Evolutionary conservation across 768 basidiomycete species (phyloP).

Genomic region (Fomitopsis serialis): DNA sequence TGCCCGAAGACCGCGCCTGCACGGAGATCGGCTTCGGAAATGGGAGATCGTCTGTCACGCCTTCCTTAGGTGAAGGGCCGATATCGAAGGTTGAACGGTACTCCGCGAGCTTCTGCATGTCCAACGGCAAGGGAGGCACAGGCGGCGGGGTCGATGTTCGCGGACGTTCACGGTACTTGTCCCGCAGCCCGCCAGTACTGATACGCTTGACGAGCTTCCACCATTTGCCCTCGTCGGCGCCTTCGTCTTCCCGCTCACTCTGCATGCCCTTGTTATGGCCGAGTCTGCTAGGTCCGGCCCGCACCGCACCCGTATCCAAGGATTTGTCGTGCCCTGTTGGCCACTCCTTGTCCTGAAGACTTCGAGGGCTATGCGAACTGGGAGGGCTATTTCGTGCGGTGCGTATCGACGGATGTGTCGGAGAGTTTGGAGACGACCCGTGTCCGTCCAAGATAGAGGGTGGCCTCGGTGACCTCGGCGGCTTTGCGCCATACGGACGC

Average conservation of each 20-base stretch:
- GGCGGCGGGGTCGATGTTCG: slow-evolving; percentile 38
- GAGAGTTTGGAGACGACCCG: background rate
- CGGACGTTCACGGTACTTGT: slow-evolving; percentile 35
- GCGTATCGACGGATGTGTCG: background rate
- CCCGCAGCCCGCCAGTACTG: slow-evolving; percentile 57
- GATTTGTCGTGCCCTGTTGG: background rate
- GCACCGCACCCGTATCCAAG: slow-evolving; percentile 8
- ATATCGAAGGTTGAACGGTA: slow-evolving; percentile 21
- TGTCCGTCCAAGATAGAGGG: no score
- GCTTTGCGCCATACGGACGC: background rate
- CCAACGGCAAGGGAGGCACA: slow-evolving; percentile 54
- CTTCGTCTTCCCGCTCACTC: slow-evolving; percentile 23
- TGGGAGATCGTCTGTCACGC: slow-evolving; percentile 8
- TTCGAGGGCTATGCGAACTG: background rate
- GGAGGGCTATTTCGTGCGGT: background rate
- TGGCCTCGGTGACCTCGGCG: no score
- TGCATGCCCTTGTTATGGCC: slow-evolving; percentile 7
- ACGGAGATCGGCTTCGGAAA: slow-evolving; percentile 14
- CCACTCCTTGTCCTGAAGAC: background rate
- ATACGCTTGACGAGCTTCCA: slow-evolving; percentile 72
- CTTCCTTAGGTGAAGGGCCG: slow-evolving; percentile 8
- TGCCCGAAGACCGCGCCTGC: slow-evolving; percentile 21
- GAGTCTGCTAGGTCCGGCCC: background rate
- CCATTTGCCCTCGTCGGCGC: slow-evolving; percentile 34
- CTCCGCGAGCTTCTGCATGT: slow-evolving; percentile 20